Conservation (phyloP, 140 eudicot species). For the Bidens hawaiensis region DNA sequence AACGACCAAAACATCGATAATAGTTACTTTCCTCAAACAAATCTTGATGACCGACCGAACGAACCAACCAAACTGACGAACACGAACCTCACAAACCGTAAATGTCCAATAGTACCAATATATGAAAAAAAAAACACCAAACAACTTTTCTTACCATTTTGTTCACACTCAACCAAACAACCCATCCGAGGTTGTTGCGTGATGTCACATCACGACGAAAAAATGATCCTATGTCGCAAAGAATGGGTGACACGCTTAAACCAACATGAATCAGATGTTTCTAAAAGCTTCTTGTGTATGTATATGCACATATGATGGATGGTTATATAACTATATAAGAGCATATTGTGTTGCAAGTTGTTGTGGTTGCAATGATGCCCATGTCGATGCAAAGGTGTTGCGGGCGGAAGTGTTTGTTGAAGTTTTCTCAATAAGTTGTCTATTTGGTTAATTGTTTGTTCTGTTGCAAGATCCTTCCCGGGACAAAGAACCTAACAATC, state of each 20-base stretch:
- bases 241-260: constrained; percentile 39
- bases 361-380: constrained; percentile 93
- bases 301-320: neutral
- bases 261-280: constrained; percentile 15
- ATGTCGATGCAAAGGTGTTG: constrained; percentile 74
- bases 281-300: constrained; percentile 3
- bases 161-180: constrained; percentile 45
- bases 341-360: constrained; percentile 93
- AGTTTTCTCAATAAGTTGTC: constrained; percentile 75
- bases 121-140: constrained; percentile 29
- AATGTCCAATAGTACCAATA: constrained; percentile 35
- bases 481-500: constrained; percentile 71
- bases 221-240: constrained; percentile 41
- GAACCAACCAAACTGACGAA: neutral
- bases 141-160: constrained; percentile 26
- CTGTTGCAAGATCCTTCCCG: constrained; percentile 93
- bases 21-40: constrained; percentile 31
- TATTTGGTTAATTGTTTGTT: constrained; percentile 84
- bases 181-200: constrained; percentile 39
- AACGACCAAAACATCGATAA: constrained; percentile 60
- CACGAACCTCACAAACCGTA: constrained; percentile 33
- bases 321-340: too few relatives aligned
- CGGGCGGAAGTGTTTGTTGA: constrained; percentile 87
- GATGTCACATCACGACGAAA: constrained; percentile 38
- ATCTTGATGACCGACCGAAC: constrained; percentile 20